Percentiles rank a stretch among this genome's conserved stretches.
Conservation (phyloP, 1,139 yeast genomes). For the Protomyces inundatus region DNA sequence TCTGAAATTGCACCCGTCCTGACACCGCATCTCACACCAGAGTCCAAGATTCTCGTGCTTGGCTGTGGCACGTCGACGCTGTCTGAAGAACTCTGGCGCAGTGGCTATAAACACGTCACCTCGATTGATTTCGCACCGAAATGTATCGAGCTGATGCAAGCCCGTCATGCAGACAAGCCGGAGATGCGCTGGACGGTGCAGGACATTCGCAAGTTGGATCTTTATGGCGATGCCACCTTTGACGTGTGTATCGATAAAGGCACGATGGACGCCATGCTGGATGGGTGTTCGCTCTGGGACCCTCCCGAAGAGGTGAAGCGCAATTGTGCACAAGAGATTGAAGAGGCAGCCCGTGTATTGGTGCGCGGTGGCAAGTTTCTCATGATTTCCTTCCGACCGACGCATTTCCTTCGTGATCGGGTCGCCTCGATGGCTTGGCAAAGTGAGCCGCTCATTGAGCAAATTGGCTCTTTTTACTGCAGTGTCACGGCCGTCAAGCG, state of each 20-base stretch:
- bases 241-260: slow-evolving; percentile 35
- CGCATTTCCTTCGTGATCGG: slow-evolving; percentile 31
- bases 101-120: slow-evolving; percentile 32
- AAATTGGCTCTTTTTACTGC: slow-evolving; percentile 19
- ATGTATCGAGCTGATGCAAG: slow-evolving; percentile 33
- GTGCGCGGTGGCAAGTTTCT: slow-evolving; percentile 32
- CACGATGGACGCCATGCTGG: slow-evolving; percentile 34
- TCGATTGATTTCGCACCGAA: slow-evolving; percentile 34
- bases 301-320: slow-evolving; percentile 32
- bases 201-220: slow-evolving; percentile 33
- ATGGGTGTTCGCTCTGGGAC: slow-evolving; percentile 35
- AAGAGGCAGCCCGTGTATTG: slow-evolving; percentile 33
- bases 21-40: slow-evolving; percentile 27
- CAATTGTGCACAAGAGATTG: slow-evolving; percentile 31
- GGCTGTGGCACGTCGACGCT: slow-evolving; percentile 35
- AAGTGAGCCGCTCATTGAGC: slow-evolving; percentile 1
- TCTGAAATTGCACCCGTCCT: slow-evolving; percentile 31
- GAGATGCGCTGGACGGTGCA: slow-evolving; percentile 34
- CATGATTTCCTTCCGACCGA: slow-evolving; percentile 35
- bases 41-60: slow-evolving; percentile 31
- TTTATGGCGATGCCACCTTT: slow-evolving; percentile 29
- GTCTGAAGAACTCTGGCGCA: slow-evolving; percentile 33
- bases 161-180: slow-evolving; percentile 24
- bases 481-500: slow-evolving; percentile 12
- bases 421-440: slow-evolving; percentile 4